Base-by-base conservation (phyloP, 1,139 yeast species). In the Tardiomyces digboiensis region DNA sequence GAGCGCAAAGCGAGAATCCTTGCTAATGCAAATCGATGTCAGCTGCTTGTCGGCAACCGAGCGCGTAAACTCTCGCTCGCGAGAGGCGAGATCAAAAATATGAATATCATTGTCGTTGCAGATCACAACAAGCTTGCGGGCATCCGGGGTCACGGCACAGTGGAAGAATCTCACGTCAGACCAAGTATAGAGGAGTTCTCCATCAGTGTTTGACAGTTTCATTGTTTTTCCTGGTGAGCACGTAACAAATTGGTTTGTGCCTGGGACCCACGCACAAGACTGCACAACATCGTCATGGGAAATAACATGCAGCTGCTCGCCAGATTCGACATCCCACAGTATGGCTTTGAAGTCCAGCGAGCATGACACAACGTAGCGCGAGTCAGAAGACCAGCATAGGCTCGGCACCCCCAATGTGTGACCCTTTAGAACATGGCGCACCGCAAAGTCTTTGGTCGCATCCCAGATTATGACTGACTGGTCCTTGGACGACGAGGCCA, bases 401-500 rank as follows among this genome's bases (percentile, higher is more conserved):
- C 79, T 80, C 36, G 85, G 71, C 2, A 88, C 80, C 1, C 89
- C 80, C 48, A 75, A 78, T 0, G 65, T 62, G 50, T 76, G 81
- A 2, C 76, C 79, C 6, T 58, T 57, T 8, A 77, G 61, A 12
- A 58, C 60, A 37, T 60, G 58, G 37, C 62, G 54, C 1, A 76
- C 64, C 44, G 68, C 68, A 59, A 79, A 84, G 42, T 73, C 68
- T 3, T 42, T 39, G 19, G 29, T 41, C 39, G 75, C 66, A 3
- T 81, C 83, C 66, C 86, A 86, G 16, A 88, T 69, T 23, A 79
- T 66, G 33, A 87, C 68, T 21, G 73, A 70, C 4, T 80, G 75
- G 56, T 86, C 94, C 19, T 78, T 74, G 10, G 93, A 80, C 0
- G 91, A 87, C 0, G 91, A 76, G 8, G 87, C 95, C 42, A 89